Percentiles rank a stretch among this genome's conserved stretches.
Evolutionary conservation across 768 basidiomycete species (phyloP).

Genomic region (Daedalea quercina): DNA sequence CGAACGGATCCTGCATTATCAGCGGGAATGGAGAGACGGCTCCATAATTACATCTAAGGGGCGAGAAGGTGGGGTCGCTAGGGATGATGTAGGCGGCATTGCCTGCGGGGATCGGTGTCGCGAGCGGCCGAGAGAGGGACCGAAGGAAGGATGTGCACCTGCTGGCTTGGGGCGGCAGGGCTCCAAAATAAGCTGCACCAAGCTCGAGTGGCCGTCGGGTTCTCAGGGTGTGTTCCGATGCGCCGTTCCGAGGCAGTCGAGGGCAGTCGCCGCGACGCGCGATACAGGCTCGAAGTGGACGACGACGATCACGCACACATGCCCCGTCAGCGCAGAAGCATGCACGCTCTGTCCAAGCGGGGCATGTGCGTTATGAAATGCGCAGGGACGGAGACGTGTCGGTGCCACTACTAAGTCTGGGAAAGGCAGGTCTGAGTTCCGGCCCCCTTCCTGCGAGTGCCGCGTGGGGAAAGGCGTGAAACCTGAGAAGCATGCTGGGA

Average conservation of each 20-base stretch:
- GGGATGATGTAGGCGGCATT: neutral
- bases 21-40: neutral
- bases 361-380: neutral
- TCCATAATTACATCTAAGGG: neutral
- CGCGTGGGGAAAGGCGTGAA: conserved; percentile 9
- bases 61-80: neutral
- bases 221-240: conserved; percentile 4
- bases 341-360: neutral
- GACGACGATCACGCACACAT: neutral
- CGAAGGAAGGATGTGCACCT: neutral
- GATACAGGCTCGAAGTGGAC: neutral
- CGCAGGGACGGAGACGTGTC: neutral
- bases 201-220: conserved; percentile 1
- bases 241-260: neutral
- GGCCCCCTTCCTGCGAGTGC: neutral
- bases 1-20: neutral
- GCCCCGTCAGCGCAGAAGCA: neutral
- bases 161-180: neutral
- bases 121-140: neutral
- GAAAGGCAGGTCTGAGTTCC: conserved; percentile 4
- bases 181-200: neutral
- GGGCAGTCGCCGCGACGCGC: neutral
- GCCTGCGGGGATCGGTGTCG: neutral
- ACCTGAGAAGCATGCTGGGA: conserved; percentile 12
- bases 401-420: neutral